Base-by-base conservation (phyloP, 2,329 filamentous ascomycete species). In the Fusarium sublunatum region DNA sequence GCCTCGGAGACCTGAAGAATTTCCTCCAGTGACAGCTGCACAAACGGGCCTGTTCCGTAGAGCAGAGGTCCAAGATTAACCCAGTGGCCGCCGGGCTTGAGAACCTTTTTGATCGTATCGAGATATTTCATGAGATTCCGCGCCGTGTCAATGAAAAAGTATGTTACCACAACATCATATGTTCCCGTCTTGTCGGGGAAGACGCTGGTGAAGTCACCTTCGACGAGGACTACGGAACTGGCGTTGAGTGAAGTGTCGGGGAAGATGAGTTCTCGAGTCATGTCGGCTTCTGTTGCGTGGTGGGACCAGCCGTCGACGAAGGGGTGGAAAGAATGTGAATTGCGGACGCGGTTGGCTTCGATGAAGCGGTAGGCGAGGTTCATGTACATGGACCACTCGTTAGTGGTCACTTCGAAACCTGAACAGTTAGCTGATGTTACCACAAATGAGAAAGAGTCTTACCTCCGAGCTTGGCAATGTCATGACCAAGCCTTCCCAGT, bases 121-220 rank as follows among this genome's bases (percentile, higher is more conserved):
- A 87, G 75, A 58, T 87, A 87, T 0, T 67, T 73, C 69, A 86
- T 76, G 1, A 86, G 69, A 50, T 87, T 87, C 1, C 83, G 78
- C 0, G 85, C 84, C 0, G 84, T 87, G 65, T 87, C 85, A 61
- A 87, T 86, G 72, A 87, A 87, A 73, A 86, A 87, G 39, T 86
- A 79, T 0, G 85, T 86, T 0, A 86, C 70, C 0, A 87, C 71
- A 1, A 79, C 75, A 49, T 87, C 83, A 68, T 78, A 86, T 5
- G 64, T 46, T 1, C 67, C 65, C 0, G 60, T 45, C 1, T 71
- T 35, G 3, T 67, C 53, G 38, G 44, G 40, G 58, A 80, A 80
- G 3, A 64, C 73, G 1, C 78, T 80, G 0, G 79, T 83, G 60
- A 87, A 87, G 64, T 87, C 85, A 1, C 84, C 85, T 64, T 87